Base-by-base conservation (phyloP, 2,329 filamentous ascomycete genomes). In the Fusarium sp. region DNA sequence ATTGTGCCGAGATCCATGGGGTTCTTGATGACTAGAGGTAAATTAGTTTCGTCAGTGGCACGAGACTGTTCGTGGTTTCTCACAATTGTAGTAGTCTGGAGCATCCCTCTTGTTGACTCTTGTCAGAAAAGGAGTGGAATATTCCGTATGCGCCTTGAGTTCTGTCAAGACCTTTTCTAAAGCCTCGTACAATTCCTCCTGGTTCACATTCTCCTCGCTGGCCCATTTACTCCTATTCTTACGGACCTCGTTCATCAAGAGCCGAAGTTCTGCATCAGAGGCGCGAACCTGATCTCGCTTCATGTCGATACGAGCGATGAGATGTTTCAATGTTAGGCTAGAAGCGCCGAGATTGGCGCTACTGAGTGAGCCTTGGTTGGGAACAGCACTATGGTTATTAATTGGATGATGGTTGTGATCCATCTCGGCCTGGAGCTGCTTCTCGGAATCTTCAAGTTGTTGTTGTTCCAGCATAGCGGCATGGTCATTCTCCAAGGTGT, bases 161-260 rank as follows among this genome's bases (percentile, higher is more conserved):
- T 98, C 96, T 79, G 95, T 97, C 79, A 99, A 87, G 59, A 99
- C 96, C 85, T 98, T 98, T 82, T 99, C 96, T 20, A 96, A 88
- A 17, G 96, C 94, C 84, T 99, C 96, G 81, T 99, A 99, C 11
- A 99, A 88, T 83, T 99, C 96, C 83, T 99, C 96, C 83, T 99
- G 96, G 68, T 96, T 96, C 70, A 99, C 93, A 76, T 97, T 96
- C 77, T 99, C 96, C 82, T 98, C 96, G 81, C 93, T 98, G 8
- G 96, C 96, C 96, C 96, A 99, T 84, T 99, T 99, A 83, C 96
- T 98, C 78, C 96, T 89, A 78, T 98, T 98, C 83, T 98, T 99
- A 73, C 96, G 91, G 24, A 99, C 96, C 83, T 99, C 96, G 78
- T 96, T 98, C 89, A 99, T 98, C 66, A 99, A 85, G 56, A 93